phyloP scores from a whole-genome alignment of 768 basidiomycete species.

The Suillus cothurnatus region DNA sequence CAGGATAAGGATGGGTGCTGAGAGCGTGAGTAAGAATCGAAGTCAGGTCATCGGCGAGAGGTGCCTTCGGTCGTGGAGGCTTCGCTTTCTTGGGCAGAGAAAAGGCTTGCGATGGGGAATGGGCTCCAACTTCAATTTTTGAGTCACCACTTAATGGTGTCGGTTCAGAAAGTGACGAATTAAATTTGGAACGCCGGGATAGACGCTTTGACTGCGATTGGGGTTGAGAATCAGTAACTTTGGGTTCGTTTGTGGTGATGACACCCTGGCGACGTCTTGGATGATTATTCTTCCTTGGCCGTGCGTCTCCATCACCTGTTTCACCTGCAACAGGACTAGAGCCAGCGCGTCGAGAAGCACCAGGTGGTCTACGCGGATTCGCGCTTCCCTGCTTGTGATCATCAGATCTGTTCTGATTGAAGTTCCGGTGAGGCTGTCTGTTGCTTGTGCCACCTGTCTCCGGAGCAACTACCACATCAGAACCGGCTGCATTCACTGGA shows the following conservation, averaged over 20 bases:
- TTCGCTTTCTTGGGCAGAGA: conserved; percentile 11
- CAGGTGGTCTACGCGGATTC: not conserved
- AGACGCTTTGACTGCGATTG: conserved; percentile 13
- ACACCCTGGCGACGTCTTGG: not conserved
- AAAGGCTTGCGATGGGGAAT: conserved; percentile 4
- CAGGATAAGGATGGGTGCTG: conserved; percentile 69
- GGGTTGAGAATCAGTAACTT: not conserved
- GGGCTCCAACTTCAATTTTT: not conserved
- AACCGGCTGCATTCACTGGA: not conserved
- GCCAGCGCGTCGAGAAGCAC: not conserved
- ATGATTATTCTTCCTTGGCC: not conserved
- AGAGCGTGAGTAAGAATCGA: conserved; percentile 69
- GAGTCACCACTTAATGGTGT: not conserved
- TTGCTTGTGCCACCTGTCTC: not conserved
- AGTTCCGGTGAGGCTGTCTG: not conserved
- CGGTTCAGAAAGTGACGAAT: conserved; percentile 35
- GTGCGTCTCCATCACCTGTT: too few relatives aligned
- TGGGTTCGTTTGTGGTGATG: too few relatives aligned
- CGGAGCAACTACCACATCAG: not conserved
- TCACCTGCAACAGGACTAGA: not conserved
- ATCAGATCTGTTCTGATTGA: not conserved
- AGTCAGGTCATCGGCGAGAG: conserved; percentile 63
- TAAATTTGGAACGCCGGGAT: conserved; percentile 40
- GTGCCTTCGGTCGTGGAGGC: conserved; percentile 16
- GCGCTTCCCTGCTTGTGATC: not conserved